Evolutionary conservation across 2,329 filamentous ascomycete genomes (phyloP).

Genomic region (Gaeumannomyces tritici): DNA sequence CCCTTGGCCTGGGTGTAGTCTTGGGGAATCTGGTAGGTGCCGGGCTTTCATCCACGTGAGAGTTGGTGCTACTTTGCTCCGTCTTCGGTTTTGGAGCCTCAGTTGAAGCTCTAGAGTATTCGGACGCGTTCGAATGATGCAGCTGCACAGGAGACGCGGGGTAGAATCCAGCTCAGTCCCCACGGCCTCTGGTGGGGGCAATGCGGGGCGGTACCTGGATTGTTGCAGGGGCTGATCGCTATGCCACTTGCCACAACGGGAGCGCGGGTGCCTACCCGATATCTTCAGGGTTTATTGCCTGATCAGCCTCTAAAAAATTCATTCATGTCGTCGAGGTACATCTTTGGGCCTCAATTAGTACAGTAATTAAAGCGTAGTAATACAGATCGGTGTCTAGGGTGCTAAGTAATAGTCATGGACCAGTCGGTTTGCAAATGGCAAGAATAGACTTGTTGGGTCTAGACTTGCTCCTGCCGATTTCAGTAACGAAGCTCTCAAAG

Average conservation of each 20-base stretch:
- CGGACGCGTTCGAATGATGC: not conserved
- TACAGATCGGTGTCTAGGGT: too few species aligned
- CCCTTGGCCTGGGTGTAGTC: conserved; percentile 3
- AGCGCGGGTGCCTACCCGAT: too few species aligned
- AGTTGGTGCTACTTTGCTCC: not conserved
- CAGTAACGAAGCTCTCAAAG: too few species aligned
- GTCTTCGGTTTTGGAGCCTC: not conserved
- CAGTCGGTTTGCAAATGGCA: too few species aligned
- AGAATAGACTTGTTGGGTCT: too few species aligned
- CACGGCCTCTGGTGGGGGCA: not conserved
- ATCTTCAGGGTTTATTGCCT: too few species aligned
- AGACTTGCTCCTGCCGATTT: too few species aligned
- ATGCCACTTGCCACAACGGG: too few species aligned
- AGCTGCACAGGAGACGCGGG: not conserved
- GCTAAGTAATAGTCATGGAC: too few species aligned
- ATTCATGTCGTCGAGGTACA: not conserved
- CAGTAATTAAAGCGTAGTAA: too few species aligned
- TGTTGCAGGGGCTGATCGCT: not conserved
- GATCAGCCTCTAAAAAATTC: too few species aligned
- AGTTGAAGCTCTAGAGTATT: not conserved
- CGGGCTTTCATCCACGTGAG: not conserved
- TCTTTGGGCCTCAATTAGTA: too few species aligned
- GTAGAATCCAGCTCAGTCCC: not conserved
- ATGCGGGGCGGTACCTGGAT: not conserved
- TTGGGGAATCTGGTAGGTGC: not conserved